phyloP scores from a whole-genome alignment of 495 filamentous ascomycete genomes.

The Talaromyces stipitatus region DNA sequence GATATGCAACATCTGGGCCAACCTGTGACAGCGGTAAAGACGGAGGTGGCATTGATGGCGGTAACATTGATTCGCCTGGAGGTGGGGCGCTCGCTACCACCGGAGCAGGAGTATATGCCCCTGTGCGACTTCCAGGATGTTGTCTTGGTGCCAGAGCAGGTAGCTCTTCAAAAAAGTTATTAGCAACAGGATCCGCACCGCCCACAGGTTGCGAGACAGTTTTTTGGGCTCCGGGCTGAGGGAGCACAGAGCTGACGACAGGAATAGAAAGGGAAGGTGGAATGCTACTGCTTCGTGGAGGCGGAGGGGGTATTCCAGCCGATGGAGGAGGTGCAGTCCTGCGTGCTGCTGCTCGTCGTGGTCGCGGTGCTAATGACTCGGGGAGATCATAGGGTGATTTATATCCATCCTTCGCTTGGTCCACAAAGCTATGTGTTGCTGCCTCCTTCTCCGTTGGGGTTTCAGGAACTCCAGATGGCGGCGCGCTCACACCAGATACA shows the following conservation, averaged over 20 bases:
- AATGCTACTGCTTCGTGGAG: constrained; percentile 56
- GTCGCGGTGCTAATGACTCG: constrained; percentile 65
- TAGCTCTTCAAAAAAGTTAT: constrained; percentile 85
- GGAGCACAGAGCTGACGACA: constrained; percentile 13
- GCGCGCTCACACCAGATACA: constrained; percentile 20
- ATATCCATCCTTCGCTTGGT: constrained; percentile 86
- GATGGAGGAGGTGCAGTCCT: constrained; percentile 21
- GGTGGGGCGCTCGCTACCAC: constrained; percentile 11
- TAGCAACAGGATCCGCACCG: constrained; percentile 15
- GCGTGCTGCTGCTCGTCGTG: constrained; percentile 45
- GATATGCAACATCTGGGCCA: constrained; percentile 35
- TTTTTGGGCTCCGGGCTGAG: constrained; percentile 1
- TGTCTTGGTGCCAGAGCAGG: constrained; percentile 55
- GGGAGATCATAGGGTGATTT: constrained; percentile 91
- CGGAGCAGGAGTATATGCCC: constrained; percentile 42
- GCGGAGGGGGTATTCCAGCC: constrained; percentile 31
- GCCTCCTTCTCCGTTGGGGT: constrained; percentile 23
- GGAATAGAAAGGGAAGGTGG: constrained; percentile 18
- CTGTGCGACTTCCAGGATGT: constrained; percentile 30
- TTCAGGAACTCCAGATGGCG: constrained; percentile 34
- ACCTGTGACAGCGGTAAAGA: constrained; percentile 22
- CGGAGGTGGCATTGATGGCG: constrained; percentile 22
- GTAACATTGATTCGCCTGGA: constrained; percentile 12
- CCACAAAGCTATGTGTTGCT: constrained; percentile 67
- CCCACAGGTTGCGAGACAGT: not conserved